These are phyloP conservation scores for Cytospora piceicola DNA, from an alignment of 2,329 filamentous ascomycete genomes.

Conservation along the genomic window DNA sequence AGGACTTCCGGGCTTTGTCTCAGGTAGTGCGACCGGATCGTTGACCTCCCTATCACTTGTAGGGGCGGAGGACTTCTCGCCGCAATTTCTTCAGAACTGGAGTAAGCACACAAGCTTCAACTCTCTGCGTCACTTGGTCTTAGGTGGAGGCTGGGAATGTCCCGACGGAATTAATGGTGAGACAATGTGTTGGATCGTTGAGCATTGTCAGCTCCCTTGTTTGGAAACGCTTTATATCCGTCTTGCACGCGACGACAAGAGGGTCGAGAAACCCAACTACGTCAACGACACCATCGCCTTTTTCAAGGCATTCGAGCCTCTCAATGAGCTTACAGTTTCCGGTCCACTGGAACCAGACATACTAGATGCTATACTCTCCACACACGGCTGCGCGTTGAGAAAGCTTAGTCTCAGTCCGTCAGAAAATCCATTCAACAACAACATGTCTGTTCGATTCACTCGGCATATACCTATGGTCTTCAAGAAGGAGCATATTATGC, in stretches of 20 bases:
- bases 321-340: conserved; percentile 10
- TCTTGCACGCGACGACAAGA: neutral
- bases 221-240: conserved; percentile 4
- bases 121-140: neutral
- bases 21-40: neutral
- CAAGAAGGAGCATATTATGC: neutral
- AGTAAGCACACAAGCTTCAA: conserved; percentile 13
- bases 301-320: conserved; percentile 11
- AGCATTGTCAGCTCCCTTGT: conserved; percentile 13
- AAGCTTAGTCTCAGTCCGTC: conserved; percentile 1
- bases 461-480: conserved; percentile 10
- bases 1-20: conserved; percentile 17
- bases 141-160: conserved; percentile 7
- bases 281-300: neutral
- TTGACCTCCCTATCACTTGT: conserved; percentile 16
- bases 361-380: conserved; percentile 8
- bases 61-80: neutral
- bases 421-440: neutral
- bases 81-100: conserved; percentile 5
- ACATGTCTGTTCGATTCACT: too few relatives aligned
- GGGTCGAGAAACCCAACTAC: neutral
- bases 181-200: conserved; percentile 6
- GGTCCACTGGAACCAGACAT: conserved; percentile 8
- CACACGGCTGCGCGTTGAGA: conserved; percentile 10
- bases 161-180: neutral